A percentile compares a stretch with the other conserved stretches of the same genome.
Conservation (phyloP, 441 rosid genomes). For the Daphne laureola region DNA sequence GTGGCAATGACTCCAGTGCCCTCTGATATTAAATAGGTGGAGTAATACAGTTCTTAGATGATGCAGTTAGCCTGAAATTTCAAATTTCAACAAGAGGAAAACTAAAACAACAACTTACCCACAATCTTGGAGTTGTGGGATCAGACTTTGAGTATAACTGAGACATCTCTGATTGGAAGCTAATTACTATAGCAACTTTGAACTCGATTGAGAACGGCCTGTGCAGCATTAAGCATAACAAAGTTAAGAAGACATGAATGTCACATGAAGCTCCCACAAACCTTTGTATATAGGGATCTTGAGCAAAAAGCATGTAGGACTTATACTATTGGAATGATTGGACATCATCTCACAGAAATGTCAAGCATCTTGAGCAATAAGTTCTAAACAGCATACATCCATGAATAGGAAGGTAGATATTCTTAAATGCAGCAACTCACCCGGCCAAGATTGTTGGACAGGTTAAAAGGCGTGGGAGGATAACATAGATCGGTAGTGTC, state of each 20-base stretch:
- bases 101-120: conserved; percentile 43
- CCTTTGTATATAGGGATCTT: no score
- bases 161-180: conserved; percentile 56
- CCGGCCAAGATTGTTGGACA: conserved; percentile 83
- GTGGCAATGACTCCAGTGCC: conserved; percentile 77
- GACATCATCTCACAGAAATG: conserved; percentile 1
- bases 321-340: no score
- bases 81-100: not conserved
- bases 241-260: no score
- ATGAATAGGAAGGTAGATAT: no score
- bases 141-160: conserved; percentile 63
- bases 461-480: conserved; percentile 76
- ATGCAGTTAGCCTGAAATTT: conserved; percentile 4
- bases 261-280: no score
- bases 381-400: not conserved
- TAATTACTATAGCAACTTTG: conserved; percentile 62
- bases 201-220: conserved; percentile 88
- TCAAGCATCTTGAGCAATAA: conserved; percentile 6
- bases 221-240: conserved; percentile 9
- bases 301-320: no score
- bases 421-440: conserved; percentile 26
- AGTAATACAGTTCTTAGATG: conserved; percentile 12
- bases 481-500: conserved; percentile 62
- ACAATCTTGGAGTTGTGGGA: conserved; percentile 79
- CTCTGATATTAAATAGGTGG: conserved; percentile 28